Conservation (phyloP, 176 grass and related monocot species). For the Hsuehochloa calcarea region DNA sequence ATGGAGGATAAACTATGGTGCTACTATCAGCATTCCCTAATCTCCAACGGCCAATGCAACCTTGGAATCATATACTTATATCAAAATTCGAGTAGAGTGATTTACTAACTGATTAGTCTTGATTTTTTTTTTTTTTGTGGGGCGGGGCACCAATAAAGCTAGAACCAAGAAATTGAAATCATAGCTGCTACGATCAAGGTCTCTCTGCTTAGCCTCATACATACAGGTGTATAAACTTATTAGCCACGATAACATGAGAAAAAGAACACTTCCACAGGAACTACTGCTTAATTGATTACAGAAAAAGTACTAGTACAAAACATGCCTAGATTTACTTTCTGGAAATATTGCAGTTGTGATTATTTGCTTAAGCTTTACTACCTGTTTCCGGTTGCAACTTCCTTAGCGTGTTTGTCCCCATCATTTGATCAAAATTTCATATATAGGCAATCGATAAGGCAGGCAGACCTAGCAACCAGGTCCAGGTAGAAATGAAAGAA, state of each 20-base stretch:
- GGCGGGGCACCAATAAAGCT: conserved; percentile 3
- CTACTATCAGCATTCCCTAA: conserved; percentile 15
- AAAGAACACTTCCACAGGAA: neutral
- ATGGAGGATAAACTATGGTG: conserved; percentile 12
- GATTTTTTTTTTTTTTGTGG: neutral
- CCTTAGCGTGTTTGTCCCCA: neutral
- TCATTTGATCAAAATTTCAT: neutral
- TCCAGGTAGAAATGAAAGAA: neutral
- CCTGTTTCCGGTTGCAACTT: neutral
- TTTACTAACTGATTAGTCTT: conserved; percentile 5
- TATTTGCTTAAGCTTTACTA: no score
- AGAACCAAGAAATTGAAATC: conserved; percentile 31
- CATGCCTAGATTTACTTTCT: neutral
- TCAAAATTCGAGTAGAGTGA: conserved; percentile 22
- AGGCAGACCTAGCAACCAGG: neutral
- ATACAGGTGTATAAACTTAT: neutral
- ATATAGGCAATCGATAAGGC: neutral
- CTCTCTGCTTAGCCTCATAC: neutral
- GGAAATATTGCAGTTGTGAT: neutral
- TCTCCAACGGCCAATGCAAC: conserved; percentile 19
- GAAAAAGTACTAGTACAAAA: no score
- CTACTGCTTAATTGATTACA: neutral
- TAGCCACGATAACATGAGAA: no score
- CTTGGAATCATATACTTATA: conserved; percentile 22
- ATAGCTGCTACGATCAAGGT: conserved; percentile 26